Evolutionary conservation across 345 rosid species (phyloP).

Genomic region (Salix udensis): DNA sequence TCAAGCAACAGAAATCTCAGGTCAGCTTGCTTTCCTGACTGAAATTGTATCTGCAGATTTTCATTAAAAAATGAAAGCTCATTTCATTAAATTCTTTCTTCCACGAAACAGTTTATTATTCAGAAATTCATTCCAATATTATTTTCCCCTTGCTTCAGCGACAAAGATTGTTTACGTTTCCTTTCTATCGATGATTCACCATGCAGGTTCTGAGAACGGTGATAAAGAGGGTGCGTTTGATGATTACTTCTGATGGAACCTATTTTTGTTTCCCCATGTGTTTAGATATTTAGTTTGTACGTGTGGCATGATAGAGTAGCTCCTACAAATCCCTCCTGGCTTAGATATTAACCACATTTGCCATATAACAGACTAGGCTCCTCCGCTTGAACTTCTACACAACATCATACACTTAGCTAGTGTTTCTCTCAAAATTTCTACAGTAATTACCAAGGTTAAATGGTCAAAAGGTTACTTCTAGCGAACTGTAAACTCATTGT

Average conservation of each 20-base stretch:
- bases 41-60: constrained; percentile 11
- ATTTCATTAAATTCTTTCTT: neutral
- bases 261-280: neutral
- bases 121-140: neutral
- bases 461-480: neutral
- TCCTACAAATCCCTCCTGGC: no score
- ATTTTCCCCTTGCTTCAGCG: neutral
- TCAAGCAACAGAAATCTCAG: constrained; percentile 45
- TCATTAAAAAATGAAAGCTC: no score
- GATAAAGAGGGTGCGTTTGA: constrained; percentile 75
- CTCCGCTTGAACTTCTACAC: constrained; percentile 13
- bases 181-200: neutral
- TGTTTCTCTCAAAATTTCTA: constrained; percentile 18
- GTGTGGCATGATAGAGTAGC: no score
- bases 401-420: constrained; percentile 11
- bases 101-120: constrained; percentile 1
- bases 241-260: constrained; percentile 64
- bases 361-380: constrained; percentile 9
- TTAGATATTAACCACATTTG: neutral
- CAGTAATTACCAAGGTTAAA: constrained; percentile 13
- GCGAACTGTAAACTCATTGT: constrained; percentile 11
- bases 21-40: constrained; percentile 32
- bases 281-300: neutral
- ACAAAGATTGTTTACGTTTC: neutral
- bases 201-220: constrained; percentile 58